Conservation (phyloP, 2,329 filamentous ascomycete genomes). For the Sporothrix variecibatus region DNA sequence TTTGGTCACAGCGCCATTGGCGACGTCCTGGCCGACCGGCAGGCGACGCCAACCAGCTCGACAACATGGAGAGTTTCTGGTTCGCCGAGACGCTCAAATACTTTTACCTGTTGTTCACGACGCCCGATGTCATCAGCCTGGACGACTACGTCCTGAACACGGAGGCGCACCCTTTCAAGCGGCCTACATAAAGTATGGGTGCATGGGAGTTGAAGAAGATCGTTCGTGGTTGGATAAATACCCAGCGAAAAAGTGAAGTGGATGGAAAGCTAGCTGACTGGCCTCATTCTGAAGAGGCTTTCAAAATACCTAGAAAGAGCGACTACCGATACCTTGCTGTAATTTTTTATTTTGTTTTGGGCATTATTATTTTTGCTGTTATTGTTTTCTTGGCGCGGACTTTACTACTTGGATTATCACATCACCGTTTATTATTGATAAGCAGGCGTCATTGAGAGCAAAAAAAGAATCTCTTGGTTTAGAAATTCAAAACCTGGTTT, state of each 20-base stretch:
- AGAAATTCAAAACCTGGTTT: no score
- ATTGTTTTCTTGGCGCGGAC: neutral
- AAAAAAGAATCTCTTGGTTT: neutral
- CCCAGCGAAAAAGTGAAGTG: neutral
- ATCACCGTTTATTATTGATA: neutral
- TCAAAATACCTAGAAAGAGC: neutral
- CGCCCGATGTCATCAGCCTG: slow-evolving; percentile 64
- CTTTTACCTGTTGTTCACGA: slow-evolving; percentile 78
- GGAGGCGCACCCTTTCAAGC: slow-evolving; percentile 61
- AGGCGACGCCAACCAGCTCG: slow-evolving; percentile 41
- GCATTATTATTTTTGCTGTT: neutral
- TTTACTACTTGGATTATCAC: neutral
- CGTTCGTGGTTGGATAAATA: neutral
- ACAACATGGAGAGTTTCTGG: slow-evolving; percentile 89
- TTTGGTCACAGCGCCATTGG: slow-evolving; percentile 70
- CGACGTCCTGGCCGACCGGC: slow-evolving; percentile 55
- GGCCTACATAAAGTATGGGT: slow-evolving; percentile 40
- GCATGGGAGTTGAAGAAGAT: neutral
- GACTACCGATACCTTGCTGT: neutral
- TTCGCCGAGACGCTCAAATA: slow-evolving; percentile 90
- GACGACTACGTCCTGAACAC: slow-evolving; percentile 70
- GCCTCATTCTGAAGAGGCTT: neutral
- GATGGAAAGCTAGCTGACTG: neutral
- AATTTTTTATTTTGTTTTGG: neutral
- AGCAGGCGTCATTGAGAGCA: neutral